phyloP scores from a whole-genome alignment of 75 land plant species.

The Cunninghamia lanceolata region DNA sequence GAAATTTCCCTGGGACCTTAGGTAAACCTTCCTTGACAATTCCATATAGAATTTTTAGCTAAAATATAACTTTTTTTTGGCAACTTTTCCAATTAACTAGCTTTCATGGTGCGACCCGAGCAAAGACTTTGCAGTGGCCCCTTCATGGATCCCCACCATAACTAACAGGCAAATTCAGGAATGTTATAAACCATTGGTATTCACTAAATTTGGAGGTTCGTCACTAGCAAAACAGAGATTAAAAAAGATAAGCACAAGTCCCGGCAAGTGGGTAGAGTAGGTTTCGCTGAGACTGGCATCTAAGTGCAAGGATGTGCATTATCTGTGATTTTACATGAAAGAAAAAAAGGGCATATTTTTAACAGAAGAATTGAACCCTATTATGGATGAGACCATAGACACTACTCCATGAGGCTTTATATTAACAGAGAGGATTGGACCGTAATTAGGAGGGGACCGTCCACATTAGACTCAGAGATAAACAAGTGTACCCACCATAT shows the following conservation, averaged over 20 bases:
- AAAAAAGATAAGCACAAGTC: no score
- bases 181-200: background rate
- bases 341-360: background rate
- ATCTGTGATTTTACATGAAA: background rate
- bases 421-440: background rate
- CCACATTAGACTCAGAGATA: background rate
- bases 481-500: background rate
- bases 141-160: background rate
- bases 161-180: background rate
- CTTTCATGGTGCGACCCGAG: no score
- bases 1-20: no score
- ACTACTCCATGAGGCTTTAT: background rate
- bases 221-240: background rate
- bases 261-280: background rate
- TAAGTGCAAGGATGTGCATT: background rate
- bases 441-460: background rate
- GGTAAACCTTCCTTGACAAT: no score
- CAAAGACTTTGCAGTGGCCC: no score
- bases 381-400: background rate
- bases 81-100: no score
- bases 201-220: background rate
- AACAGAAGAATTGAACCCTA: background rate
- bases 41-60: no score
- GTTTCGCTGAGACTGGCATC: background rate
- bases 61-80: no score